These are phyloP conservation scores for Paecilomyces fulvus DNA, from an alignment of 2,329 filamentous ascomycete species.

Conservation along the genomic window DNA sequence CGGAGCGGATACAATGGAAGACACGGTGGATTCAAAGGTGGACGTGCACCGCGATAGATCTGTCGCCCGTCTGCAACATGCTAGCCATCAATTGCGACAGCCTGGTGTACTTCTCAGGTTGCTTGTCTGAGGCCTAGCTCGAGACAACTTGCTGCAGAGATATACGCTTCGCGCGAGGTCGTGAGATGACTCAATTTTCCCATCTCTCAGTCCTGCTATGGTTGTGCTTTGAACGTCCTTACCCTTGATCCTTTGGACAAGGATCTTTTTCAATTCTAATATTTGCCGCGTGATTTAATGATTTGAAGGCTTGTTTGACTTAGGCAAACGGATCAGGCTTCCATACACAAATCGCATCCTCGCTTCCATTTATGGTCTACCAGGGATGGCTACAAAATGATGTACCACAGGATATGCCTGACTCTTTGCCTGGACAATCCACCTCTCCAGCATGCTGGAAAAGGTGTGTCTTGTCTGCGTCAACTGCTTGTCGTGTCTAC, in stretches of 20 bases:
- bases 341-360: background rate
- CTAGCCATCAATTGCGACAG: background rate
- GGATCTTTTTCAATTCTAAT: background rate
- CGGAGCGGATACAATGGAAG: conserved; percentile 20
- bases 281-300: background rate
- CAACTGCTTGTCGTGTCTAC: background rate
- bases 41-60: conserved; percentile 5
- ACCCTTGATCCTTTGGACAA: background rate
- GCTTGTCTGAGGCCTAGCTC: background rate
- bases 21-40: conserved; percentile 12
- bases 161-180: background rate
- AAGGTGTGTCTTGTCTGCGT: background rate
- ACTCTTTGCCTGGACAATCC: background rate
- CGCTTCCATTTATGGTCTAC: background rate
- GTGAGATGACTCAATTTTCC: background rate
- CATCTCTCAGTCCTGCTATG: background rate
- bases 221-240: background rate
- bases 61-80: background rate
- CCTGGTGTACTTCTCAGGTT: background rate
- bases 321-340: background rate
- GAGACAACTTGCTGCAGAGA: background rate
- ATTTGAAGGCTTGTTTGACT: background rate
- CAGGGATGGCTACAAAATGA: background rate
- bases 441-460: background rate
- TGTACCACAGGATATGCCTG: background rate